Base-by-base conservation (phyloP, 1,284 basidiomycete species). In the Mycosarcoma maydis region DNA sequence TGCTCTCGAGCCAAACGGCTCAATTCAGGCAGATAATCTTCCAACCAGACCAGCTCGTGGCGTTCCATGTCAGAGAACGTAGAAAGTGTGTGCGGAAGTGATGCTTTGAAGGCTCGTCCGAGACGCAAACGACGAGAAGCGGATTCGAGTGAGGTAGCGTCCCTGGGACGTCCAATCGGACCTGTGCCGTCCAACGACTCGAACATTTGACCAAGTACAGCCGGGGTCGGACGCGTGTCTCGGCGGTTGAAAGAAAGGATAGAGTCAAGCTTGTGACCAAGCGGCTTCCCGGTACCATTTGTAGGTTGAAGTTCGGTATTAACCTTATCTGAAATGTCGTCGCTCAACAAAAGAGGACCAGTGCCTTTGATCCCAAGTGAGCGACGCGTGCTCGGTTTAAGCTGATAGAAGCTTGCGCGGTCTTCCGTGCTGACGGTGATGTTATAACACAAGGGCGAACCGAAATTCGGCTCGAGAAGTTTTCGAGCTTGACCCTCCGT, bases 61-160 rank as follows among this genome's bases (percentile, higher is more conserved):
- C 53, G 46, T 20, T 66, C 62, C 51, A 54, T 42, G 27, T 66
- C 62, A 4, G 26, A 17, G 13, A 66, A 41, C 8, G 29, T 4
- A 9, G 30, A 26, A 0, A 66, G 47, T 2, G 55, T n/a, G 14
- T 36, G 17, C 0, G 62, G 55, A 0, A 66, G 43, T 7, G 55
- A 51, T 2, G 38, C 23, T 26, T 59, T 66, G 51, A 32, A 54
- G 0, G 50, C 39, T 4, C 55, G 46, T 4, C 62, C 62, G 13
- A 49, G 24, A 6, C 55, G 55, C 4, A 66, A 20, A 2, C 42
- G 55, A 0, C 47, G 55, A 19, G 42, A 34, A 6, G 36, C 55
- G 20, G 24, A 42, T 39, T 59, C 55, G 2, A 50, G 33, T 0
- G 20, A 17, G 2, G 19, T 24, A 2, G 55, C 50, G 6, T 53